Evolutionary conservation across 768 basidiomycete genomes (phyloP), one percentile per base, ranked within the genome.

Genomic region (Dacryopinax primogenitus): DNA sequence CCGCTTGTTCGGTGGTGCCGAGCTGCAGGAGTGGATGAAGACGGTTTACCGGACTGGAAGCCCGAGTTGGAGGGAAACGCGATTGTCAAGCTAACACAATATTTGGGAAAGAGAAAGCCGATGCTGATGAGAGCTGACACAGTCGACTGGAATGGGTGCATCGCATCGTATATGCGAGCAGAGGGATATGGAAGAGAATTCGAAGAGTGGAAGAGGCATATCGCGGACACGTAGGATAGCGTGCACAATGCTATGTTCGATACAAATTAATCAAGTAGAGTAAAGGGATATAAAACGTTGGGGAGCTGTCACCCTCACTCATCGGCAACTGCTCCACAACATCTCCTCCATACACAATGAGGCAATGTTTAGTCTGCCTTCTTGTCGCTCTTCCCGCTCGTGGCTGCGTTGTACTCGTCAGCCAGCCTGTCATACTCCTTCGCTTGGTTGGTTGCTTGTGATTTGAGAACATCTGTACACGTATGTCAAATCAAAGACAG

Each of bases 391-490:
- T 75, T 72, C 36, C 74, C 73, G 1, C 88, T 88, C 0, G 86
- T 86, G 62, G 82, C 80, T 66, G 84, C 78, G 73, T 90, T 90
- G 76, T 85, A 84, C 74, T 85, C 83, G 2, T 84, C 86, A 1
- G 90, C 87, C 64, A 94, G 82, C 64, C 90, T 80, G 76, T 92
- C 86, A 70, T 88, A 93, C 72, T 92, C 89, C 26, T 78, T 79
- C 2, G 84, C 86, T 68, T 92, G 89, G 69, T 88, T 86, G 0
- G 78, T 73, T 0, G 89, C 87, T 74, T 93, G 91, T 75, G 86
- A 87, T 79, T 91, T 90, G 64, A 93, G 74, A 21, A 85, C 87
- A 21, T 85, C 90, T 91, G 69, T 30, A 51, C 65, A 35, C 63
- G 62, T 63, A 62, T 28, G 39, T 32, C 28, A 63, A 33, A 41